Conservation (phyloP, 2,329 filamentous ascomycete species). For the Cladosporium sp. region DNA sequence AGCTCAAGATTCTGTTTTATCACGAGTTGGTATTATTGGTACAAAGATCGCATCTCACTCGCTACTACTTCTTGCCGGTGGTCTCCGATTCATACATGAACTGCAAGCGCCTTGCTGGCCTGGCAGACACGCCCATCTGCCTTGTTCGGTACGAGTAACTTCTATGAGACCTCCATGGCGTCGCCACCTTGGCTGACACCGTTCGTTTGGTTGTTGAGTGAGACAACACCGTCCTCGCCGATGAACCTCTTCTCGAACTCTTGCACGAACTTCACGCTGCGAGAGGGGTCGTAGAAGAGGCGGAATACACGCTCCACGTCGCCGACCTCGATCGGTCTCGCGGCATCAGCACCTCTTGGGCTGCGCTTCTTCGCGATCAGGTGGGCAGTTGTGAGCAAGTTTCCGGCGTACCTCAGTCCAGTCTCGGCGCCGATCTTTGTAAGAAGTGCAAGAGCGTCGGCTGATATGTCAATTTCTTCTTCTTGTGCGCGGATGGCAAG, state of each 20-base stretch:
- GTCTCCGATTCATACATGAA: slow-evolving; percentile 8
- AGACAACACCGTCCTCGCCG: slow-evolving; percentile 79
- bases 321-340: slow-evolving; percentile 65
- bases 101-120: slow-evolving; percentile 15
- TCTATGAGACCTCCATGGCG: slow-evolving; percentile 67
- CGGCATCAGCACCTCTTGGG: slow-evolving; percentile 65
- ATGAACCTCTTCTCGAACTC: slow-evolving; percentile 94
- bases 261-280: slow-evolving; percentile 86
- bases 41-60: slow-evolving; percentile 7
- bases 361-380: slow-evolving; percentile 78
- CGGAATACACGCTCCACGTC: slow-evolving; percentile 93
- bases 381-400: slow-evolving; percentile 93
- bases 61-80: not conserved
- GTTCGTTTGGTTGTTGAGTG: slow-evolving; percentile 57
- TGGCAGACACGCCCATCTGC: slow-evolving; percentile 8
- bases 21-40: slow-evolving; percentile 12
- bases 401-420: slow-evolving; percentile 92
- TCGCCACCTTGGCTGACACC: slow-evolving; percentile 51
- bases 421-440: slow-evolving; percentile 95
- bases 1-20: not conserved
- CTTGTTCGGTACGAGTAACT: not conserved
- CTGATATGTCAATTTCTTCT: slow-evolving; percentile 88
- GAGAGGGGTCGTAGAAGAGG: slow-evolving; percentile 85
- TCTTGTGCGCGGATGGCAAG: slow-evolving; percentile 89
- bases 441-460: slow-evolving; percentile 86